Evolutionary conservation across 2,329 filamentous ascomycete genomes (phyloP).

Genomic region (Myriosclerotinia curreyana): DNA sequence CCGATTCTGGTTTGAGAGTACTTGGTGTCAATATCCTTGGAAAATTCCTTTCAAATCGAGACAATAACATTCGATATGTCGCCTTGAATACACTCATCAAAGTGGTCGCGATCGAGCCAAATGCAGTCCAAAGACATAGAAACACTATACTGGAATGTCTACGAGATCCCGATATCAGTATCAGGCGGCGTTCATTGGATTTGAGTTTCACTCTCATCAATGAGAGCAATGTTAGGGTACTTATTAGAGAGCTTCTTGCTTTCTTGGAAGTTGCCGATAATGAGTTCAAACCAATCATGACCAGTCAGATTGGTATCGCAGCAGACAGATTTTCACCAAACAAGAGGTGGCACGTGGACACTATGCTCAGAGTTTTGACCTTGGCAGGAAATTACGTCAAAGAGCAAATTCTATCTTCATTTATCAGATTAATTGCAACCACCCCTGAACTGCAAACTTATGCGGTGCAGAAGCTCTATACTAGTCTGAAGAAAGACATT

Average conservation of each 20-base stretch:
- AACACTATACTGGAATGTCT: slow-evolving; percentile 97
- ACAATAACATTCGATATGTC: slow-evolving; percentile 99
- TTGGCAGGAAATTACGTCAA: slow-evolving; percentile 96
- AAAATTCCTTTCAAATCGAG: slow-evolving; percentile 96
- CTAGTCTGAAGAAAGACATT: slow-evolving; percentile 89
- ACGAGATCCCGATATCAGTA: slow-evolving; percentile 96
- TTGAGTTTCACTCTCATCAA: slow-evolving; percentile 98
- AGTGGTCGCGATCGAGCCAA: slow-evolving; percentile 95
- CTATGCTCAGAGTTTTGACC: slow-evolving; percentile 90
- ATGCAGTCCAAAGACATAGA: slow-evolving; percentile 92
- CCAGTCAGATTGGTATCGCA: slow-evolving; percentile 93
- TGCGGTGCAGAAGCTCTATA: slow-evolving; percentile 91
- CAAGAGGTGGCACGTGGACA: slow-evolving; percentile 98
- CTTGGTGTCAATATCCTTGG: slow-evolving; percentile 97
- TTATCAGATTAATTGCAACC: slow-evolving; percentile 91
- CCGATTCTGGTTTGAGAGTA: slow-evolving; percentile 89
- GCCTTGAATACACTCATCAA: slow-evolving; percentile 97
- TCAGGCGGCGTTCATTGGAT: slow-evolving; percentile 89
- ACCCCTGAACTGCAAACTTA: slow-evolving; percentile 95
- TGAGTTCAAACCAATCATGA: slow-evolving; percentile 99
- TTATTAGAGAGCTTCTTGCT: slow-evolving; percentile 88
- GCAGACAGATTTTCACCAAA: slow-evolving; percentile 95
- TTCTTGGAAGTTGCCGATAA: slow-evolving; percentile 97
- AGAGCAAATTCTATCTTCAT: slow-evolving; percentile 95
- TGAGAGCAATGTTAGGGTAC: slow-evolving; percentile 88